A percentile compares a stretch with the other conserved stretches of the same genome.
Conservation (phyloP, 257 asterid species). For the Solanum peruvianum region DNA sequence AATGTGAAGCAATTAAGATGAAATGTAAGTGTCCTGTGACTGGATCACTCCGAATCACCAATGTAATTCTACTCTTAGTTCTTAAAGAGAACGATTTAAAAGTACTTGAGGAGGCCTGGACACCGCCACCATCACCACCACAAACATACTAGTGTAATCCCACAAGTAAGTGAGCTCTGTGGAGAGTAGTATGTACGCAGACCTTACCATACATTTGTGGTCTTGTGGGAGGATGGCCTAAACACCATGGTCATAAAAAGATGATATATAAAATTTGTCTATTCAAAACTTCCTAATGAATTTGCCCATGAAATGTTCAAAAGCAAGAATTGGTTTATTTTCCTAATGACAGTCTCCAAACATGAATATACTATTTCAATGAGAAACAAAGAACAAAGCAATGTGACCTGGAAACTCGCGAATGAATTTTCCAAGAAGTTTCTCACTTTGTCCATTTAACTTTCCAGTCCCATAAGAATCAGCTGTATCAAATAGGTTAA, state of each 20-base stretch:
- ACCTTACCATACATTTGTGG: neutral
- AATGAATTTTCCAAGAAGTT: conserved; percentile 88
- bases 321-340: neutral
- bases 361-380: neutral
- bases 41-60: neutral
- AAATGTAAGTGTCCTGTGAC: neutral
- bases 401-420: conserved; percentile 34
- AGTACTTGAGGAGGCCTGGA: neutral
- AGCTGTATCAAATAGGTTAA: conserved; percentile 85
- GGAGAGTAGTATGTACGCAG: neutral
- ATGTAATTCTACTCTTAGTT: neutral
- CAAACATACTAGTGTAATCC: no score
- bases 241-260: neutral
- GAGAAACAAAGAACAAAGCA: neutral
- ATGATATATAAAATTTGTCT: neutral
- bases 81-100: neutral
- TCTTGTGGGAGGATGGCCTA: neutral
- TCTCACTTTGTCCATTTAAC: conserved; percentile 86
- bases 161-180: no score
- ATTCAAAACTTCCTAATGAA: neutral
- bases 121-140: neutral
- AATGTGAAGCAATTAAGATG: neutral
- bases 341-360: neutral
- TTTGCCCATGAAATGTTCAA: neutral
- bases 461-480: conserved; percentile 94